phyloP scores from a whole-genome alignment of 768 basidiomycete genomes.

The Mrakia frigida region DNA sequence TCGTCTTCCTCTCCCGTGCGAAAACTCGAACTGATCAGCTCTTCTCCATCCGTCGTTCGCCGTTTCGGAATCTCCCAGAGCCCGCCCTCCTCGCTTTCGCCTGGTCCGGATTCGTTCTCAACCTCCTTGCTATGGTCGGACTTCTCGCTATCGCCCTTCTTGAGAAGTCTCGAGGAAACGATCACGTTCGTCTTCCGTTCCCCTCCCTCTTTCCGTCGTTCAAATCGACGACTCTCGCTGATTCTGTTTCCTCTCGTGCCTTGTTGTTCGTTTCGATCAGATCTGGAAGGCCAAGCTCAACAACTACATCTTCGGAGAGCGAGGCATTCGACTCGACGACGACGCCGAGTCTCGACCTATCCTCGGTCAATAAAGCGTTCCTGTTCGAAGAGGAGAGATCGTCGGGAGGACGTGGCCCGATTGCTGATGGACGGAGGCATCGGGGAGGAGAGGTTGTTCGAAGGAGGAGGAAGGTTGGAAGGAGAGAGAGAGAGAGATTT shows the following conservation, averaged over 20 bases:
- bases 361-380: not conserved
- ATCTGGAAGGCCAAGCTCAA: not conserved
- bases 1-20: not conserved
- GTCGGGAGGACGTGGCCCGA: too few relatives aligned
- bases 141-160: not conserved
- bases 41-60: not conserved
- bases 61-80: too few relatives aligned
- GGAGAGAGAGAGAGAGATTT: too few relatives aligned
- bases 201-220: not conserved
- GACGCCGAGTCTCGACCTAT: not conserved
- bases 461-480: too few relatives aligned
- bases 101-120: not conserved
- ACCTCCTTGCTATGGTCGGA: not conserved
- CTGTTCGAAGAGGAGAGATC: too few relatives aligned
- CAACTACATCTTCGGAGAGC: not conserved
- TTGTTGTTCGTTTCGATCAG: too few relatives aligned
- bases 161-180: constrained; percentile 11
- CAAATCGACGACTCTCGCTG: not conserved
- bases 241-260: not conserved
- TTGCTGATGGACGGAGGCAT: too few relatives aligned
- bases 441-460: too few relatives aligned
- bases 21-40: not conserved
- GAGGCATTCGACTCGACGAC: not conserved
- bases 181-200: not conserved
- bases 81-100: constrained; percentile 7